Evolutionary conservation across 805 yeast species (phyloP).

Genomic region (Diddensiella santjacobensis): DNA sequence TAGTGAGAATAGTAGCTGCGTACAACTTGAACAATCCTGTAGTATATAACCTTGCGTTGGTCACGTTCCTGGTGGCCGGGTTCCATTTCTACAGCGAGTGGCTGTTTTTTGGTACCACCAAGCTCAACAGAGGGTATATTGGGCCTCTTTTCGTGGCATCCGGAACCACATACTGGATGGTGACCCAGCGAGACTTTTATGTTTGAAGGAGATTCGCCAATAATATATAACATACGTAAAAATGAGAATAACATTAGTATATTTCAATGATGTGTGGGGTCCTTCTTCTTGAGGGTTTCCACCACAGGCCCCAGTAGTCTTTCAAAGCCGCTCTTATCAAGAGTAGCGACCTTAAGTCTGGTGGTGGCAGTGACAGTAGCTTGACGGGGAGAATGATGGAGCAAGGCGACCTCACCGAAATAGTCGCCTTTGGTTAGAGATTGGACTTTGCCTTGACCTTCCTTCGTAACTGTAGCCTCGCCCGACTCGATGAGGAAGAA

Average conservation of each 20-base stretch:
- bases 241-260: neutral
- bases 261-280: conserved; percentile 52
- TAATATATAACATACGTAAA: neutral
- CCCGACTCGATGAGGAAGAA: conserved; percentile 79
- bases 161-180: conserved; percentile 78
- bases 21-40: conserved; percentile 64
- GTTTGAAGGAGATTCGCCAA: conserved; percentile 4
- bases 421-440: conserved; percentile 77
- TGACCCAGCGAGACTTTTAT: conserved; percentile 62
- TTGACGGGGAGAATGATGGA: conserved; percentile 88
- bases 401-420: conserved; percentile 93
- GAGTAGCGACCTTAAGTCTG: conserved; percentile 80
- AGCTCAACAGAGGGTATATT: conserved; percentile 77
- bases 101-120: conserved; percentile 73
- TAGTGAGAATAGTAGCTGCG: conserved; percentile 85
- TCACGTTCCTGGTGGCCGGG: conserved; percentile 78
- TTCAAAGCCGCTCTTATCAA: conserved; percentile 90
- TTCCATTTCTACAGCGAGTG: conserved; percentile 82
- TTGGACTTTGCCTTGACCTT: conserved; percentile 51
- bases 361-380: conserved; percentile 83
- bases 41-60: conserved; percentile 72
- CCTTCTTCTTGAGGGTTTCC: conserved; percentile 78
- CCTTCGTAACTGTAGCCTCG: conserved; percentile 67
- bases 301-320: conserved; percentile 93
- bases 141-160: conserved; percentile 87